phyloP scores from a whole-genome alignment of 192 early-diverging fungal species.

The Gonapodya prolifera region DNA sequence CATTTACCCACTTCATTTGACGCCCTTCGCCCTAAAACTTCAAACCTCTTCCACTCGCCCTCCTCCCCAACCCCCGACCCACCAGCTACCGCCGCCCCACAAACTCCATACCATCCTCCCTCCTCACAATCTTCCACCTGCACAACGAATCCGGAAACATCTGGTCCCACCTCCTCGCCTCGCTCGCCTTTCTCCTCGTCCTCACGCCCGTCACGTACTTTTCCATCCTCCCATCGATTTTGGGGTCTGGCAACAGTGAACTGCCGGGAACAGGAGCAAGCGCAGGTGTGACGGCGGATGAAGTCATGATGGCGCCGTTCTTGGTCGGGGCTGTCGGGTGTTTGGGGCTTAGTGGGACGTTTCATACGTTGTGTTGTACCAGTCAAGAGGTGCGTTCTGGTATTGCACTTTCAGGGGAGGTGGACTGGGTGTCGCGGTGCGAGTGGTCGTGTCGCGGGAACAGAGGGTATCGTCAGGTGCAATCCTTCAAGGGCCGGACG shows the following conservation, averaged over 20 bases:
- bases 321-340: conserved; percentile 62
- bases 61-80: too few species aligned
- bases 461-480: too few species aligned
- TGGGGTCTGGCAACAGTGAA: conserved; percentile 4
- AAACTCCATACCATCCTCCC: conserved; percentile 60
- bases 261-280: conserved; percentile 16
- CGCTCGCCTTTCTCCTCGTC: conserved; percentile 34
- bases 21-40: too few species aligned
- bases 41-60: too few species aligned
- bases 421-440: too few species aligned
- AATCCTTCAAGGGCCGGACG: too few species aligned
- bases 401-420: too few species aligned
- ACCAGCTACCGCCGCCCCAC: conserved; percentile 68
- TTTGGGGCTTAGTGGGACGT: conserved; percentile 63
- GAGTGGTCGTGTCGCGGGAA: too few species aligned
- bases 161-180: conserved; percentile 71
- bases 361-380: conserved; percentile 77
- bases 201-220: conserved; percentile 33
- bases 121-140: conserved; percentile 60
- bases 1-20: too few species aligned
- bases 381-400: conserved; percentile 30
- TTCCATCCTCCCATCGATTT: conserved; percentile 11
- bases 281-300: conserved; percentile 48
- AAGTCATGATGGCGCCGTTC: conserved; percentile 58
- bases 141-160: conserved; percentile 93